Base-by-base conservation (phyloP, 2,329 filamentous ascomycete species). In the Diplodia sapinea region DNA sequence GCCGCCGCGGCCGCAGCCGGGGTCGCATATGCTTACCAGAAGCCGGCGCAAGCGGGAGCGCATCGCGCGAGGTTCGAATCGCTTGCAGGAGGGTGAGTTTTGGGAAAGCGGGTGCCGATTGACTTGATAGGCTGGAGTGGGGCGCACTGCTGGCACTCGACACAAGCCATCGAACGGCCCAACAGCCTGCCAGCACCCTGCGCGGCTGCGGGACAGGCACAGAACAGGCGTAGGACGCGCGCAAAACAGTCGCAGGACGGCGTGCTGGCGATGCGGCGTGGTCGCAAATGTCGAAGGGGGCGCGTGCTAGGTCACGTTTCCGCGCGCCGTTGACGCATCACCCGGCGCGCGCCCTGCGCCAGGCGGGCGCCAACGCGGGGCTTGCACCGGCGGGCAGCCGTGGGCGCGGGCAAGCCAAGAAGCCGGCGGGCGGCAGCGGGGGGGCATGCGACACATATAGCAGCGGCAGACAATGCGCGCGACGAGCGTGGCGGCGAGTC, bases 41-140 rank as follows among this genome's bases (percentile, higher is more conserved):
- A 33, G 23, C 33, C 66, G 66, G 50, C 57, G 50, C 59, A 38
- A 63, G 36, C n/a, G 56, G 40, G 8, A 56, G 49, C 50, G 66
- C 57, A 64, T 29, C 31, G 51, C 38, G 33, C 50, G 54, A 68
- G 57, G 49, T 47, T 38, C 50, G 11, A 56, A 57, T 61, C 63
- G 66, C 50, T 63, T 65, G 64, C 62, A 70, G 47, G 64, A 63
- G 54, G 71, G 66, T 67, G 67, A 67, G 70, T 71, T 70, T 72
- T 70, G 69, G 68, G 69, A 70, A 31, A 54, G 70, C 68, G 69
- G 68, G 61, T 66, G 65, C 65, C 67, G 67, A 66, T 47, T 56
- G 31, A 67, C 66, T 29, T 69, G 71, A 71, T 72, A 72, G 71
- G 71, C 69, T 67, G 50, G 62, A 51, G 65, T 67, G 65, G 59